Percentiles rank a stretch among this genome's conserved stretches.
phyloP scores from a whole-genome alignment of 371 early-diverging fungal species.

The Mortierella sp. region DNA sequence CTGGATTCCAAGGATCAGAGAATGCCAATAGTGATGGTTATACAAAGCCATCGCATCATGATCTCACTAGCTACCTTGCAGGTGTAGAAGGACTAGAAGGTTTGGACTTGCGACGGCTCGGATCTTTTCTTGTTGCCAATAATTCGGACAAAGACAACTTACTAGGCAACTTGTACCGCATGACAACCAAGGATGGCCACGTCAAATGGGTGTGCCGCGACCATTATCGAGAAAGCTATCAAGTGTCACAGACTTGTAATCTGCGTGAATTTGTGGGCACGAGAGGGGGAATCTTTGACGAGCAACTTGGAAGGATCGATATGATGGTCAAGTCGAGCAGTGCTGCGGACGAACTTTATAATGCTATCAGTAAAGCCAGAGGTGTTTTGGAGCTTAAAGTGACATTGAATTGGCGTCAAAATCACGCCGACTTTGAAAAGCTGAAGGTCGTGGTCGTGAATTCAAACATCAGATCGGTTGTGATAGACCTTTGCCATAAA shows the following conservation, averaged over 20 bases:
- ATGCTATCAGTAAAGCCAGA: background rate
- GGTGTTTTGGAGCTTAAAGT: too few relatives aligned
- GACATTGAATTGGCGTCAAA: background rate
- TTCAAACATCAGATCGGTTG: background rate
- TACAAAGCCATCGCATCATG: background rate
- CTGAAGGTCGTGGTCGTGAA: background rate
- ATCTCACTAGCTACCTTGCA: slow-evolving; percentile 13
- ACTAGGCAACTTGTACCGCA: slow-evolving; percentile 8
- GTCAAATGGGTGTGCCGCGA: slow-evolving; percentile 17
- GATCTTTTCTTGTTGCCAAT: background rate
- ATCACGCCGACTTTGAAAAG: background rate
- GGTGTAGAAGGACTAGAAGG: slow-evolving; percentile 23
- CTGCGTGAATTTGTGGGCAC: slow-evolving; percentile 7
- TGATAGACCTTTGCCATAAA: too few relatives aligned
- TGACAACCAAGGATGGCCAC: slow-evolving; percentile 3
- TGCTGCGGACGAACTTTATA: background rate
- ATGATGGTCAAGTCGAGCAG: background rate
- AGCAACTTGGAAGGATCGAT: slow-evolving; percentile 18
- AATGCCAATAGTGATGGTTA: background rate
- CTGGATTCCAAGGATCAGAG: background rate
- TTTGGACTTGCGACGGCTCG: slow-evolving; percentile 14
- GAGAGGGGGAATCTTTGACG: slow-evolving; percentile 26
- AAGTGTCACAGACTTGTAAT: background rate
- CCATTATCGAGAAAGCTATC: slow-evolving; percentile 1
- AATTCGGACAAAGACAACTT: slow-evolving; percentile 13